A percentile compares a stretch with the other conserved stretches of the same genome.
phyloP scores from a whole-genome alignment of 1,284 basidiomycete genomes.

The Naganishia liquefaciens region DNA sequence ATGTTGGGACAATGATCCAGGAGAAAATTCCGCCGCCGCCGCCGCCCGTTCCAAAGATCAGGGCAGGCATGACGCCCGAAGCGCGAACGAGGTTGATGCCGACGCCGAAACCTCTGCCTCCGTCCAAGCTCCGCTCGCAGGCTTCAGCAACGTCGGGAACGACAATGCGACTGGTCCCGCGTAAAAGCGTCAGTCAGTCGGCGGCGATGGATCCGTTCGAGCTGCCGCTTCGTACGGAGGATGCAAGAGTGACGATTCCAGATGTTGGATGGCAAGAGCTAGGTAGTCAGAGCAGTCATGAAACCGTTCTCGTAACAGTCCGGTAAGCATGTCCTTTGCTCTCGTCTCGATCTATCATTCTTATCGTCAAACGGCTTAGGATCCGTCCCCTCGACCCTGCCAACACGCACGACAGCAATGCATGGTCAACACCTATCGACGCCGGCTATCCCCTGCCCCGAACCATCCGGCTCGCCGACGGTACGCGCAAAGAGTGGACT shows the following conservation, averaged over 20 bases:
- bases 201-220: constrained; percentile 19
- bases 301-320: constrained; percentile 85
- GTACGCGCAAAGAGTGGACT: constrained; percentile 46
- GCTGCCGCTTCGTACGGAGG: constrained; percentile 8
- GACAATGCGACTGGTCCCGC: constrained; percentile 24
- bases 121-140: constrained; percentile 16
- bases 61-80: constrained; percentile 48
- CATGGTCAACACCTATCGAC: constrained; percentile 47
- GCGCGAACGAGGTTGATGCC: constrained; percentile 42
- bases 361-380: constrained; percentile 52
- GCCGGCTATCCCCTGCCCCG: constrained; percentile 35
- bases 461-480: constrained; percentile 32
- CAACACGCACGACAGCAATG: constrained; percentile 41
- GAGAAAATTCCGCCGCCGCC: not conserved
- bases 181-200: constrained; percentile 19
- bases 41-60: constrained; percentile 44
- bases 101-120: constrained; percentile 24
- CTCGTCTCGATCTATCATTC: constrained; percentile 5
- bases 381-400: constrained; percentile 62
- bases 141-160: constrained; percentile 36
- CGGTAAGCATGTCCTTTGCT: constrained; percentile 58
- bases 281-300: constrained; percentile 49
- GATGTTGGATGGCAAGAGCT: constrained; percentile 32
- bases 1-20: constrained; percentile 16
- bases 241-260: not conserved